A percentile compares a stretch with the other conserved stretches of the same genome.
These are phyloP conservation scores for Copromyces sp. DNA, from an alignment of 495 filamentous ascomycete species.

Conservation along the genomic window DNA sequence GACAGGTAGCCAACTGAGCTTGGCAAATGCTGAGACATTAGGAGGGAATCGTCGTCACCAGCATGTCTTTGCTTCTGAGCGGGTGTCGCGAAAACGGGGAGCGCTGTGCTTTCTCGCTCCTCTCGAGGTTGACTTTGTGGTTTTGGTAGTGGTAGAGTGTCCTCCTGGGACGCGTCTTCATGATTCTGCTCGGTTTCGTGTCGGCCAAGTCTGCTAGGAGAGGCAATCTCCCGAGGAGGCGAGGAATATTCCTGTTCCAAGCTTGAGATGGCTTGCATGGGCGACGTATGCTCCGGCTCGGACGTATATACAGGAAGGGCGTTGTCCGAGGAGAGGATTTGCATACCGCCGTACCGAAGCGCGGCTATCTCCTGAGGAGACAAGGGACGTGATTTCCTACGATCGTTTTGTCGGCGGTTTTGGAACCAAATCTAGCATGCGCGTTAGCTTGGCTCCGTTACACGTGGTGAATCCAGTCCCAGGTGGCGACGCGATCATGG, in stretches of 20 bases:
- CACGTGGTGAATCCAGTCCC: not conserved
- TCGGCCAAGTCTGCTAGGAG: not conserved
- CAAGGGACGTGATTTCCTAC: conserved; percentile 81
- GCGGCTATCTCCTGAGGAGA: conserved; percentile 68
- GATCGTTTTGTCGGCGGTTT: conserved; percentile 88
- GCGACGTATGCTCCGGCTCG: conserved; percentile 11
- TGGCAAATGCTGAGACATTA: conserved; percentile 21
- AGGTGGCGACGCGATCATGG: conserved; percentile 1
- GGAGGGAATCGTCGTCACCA: not conserved
- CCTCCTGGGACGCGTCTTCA: not conserved
- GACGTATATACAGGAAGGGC: not conserved
- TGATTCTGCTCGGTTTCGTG: conserved; percentile 6
- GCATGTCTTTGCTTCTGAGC: conserved; percentile 2
- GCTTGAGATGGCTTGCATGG: conserved; percentile 11
- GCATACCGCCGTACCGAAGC: conserved; percentile 45
- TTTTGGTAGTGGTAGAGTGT: not conserved
- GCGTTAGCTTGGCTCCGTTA: not conserved
- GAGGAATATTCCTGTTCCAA: conserved; percentile 7
- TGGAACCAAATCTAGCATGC: conserved; percentile 90
- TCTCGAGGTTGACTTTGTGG: not conserved
- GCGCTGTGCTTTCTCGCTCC: not conserved
- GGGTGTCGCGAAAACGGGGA: conserved; percentile 3
- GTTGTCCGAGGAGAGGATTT: conserved; percentile 40
- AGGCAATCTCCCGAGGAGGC: conserved; percentile 3
- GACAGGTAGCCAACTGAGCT: conserved; percentile 28